These are phyloP conservation scores for Mycena floridula DNA, from an alignment of 768 basidiomycete genomes.

Conservation along the genomic window DNA sequence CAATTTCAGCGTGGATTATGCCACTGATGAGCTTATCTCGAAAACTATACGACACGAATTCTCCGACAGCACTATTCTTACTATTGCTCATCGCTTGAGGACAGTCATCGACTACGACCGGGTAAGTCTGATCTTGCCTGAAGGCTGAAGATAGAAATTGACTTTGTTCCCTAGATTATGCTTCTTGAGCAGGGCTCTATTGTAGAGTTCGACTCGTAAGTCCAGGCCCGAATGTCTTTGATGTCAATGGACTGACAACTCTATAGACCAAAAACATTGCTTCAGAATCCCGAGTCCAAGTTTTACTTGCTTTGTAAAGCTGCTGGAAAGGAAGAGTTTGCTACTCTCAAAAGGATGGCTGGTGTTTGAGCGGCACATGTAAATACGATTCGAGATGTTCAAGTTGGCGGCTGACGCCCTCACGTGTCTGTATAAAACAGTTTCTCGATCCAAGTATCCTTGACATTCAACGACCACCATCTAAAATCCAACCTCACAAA, in stretches of 20 bases:
- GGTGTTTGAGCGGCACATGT: no score
- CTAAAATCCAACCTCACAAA: no score
- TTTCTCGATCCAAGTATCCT: no score
- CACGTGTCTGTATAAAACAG: no score
- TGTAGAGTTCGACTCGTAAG: conserved; percentile 63
- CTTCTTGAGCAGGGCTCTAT: conserved; percentile 75
- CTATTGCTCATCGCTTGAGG: conserved; percentile 74
- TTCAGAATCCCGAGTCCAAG: conserved; percentile 50
- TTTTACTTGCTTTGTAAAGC: conserved; percentile 70
- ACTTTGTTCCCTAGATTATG: conserved; percentile 74
- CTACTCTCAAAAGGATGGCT: conserved; percentile 63
- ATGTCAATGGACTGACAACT: background rate
- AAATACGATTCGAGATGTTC: no score
- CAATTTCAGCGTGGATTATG: conserved; percentile 74
- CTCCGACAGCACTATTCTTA: conserved; percentile 73
- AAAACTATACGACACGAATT: conserved; percentile 79
- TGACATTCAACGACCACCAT: no score
- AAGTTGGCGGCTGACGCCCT: no score
- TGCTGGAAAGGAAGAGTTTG: conserved; percentile 67
- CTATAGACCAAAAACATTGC: conserved; percentile 37
- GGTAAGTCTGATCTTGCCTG: conserved; percentile 34
- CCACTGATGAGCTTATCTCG: conserved; percentile 82
- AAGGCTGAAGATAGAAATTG: background rate
- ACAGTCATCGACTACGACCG: conserved; percentile 84
- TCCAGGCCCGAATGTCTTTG: background rate